phyloP scores from a whole-genome alignment of 176 grass and related monocot species.

The Pontederia crassipes region DNA sequence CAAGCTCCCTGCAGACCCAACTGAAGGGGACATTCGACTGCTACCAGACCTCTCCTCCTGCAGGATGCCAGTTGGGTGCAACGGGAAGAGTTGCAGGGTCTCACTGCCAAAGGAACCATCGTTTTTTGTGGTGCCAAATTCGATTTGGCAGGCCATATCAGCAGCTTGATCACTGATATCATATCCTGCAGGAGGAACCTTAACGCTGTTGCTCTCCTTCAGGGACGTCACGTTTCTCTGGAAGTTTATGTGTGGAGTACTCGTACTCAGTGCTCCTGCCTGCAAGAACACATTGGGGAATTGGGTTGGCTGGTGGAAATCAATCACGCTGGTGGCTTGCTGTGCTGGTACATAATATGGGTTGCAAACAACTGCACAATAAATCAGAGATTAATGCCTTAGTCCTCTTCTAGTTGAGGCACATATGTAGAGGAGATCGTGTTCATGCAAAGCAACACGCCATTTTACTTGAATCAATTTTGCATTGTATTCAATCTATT shows the following conservation, averaged over 20 bases:
- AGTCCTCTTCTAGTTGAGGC: not conserved
- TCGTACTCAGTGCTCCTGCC: not conserved
- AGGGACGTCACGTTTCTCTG: not conserved
- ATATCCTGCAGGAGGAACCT: not conserved
- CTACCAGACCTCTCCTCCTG: not conserved
- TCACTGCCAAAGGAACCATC: slow-evolving; percentile 1
- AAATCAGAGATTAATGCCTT: not conserved
- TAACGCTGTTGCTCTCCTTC: not conserved
- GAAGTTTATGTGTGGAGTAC: not conserved
- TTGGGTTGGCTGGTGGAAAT: slow-evolving; percentile 18
- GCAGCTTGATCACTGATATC: not conserved
- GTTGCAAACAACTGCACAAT: slow-evolving; percentile 26
- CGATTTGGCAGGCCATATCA: not conserved
- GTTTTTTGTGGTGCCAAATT: not conserved
- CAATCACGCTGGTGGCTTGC: not conserved
- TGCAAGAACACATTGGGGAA: slow-evolving; percentile 7
- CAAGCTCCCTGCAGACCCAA: not conserved
- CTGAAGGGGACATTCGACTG: not conserved
- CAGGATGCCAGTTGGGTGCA: slow-evolving; percentile 26
- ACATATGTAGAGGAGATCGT: too few species aligned
- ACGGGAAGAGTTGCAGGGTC: slow-evolving; percentile 48
- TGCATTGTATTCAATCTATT: too few species aligned
- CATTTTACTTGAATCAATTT: too few species aligned
- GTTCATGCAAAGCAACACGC: not conserved
- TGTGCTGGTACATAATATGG: slow-evolving; percentile 20